Percentiles rank a stretch among this genome's conserved stretches.
phyloP scores from a whole-genome alignment of 2,329 filamentous ascomycete genomes.

The Sarocladium kiliense region DNA sequence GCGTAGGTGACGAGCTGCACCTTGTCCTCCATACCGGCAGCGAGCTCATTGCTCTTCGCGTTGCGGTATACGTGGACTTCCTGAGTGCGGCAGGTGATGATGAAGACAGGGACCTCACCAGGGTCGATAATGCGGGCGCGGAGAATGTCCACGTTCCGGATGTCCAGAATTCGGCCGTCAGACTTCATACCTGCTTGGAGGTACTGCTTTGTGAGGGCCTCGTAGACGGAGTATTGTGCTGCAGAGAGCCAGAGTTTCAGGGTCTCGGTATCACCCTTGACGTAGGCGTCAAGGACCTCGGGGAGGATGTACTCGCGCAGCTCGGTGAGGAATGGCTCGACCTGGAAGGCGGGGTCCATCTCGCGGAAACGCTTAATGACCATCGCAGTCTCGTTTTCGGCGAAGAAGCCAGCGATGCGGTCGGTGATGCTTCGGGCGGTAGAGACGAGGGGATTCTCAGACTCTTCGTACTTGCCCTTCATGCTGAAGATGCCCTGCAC shows the following conservation, averaged over 20 bases:
- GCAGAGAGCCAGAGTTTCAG: constrained; percentile 94
- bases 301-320: constrained; percentile 97
- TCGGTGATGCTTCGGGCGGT: constrained; percentile 94
- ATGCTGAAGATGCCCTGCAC: constrained; percentile 85
- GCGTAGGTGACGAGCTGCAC: constrained; percentile 98
- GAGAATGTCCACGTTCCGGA: constrained; percentile 86
- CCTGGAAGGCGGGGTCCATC: constrained; percentile 92
- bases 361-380: constrained; percentile 97
- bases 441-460: constrained; percentile 90
- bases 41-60: constrained; percentile 80
- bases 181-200: constrained; percentile 89
- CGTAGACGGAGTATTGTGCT: constrained; percentile 93
- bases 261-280: constrained; percentile 88
- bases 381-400: constrained; percentile 95
- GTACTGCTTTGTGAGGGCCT: constrained; percentile 95
- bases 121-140: constrained; percentile 77
- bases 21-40: constrained; percentile 97
- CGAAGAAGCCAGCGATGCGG: constrained; percentile 89
- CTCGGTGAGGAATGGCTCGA: constrained; percentile 91
- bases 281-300: constrained; percentile 95
- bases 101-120: constrained; percentile 89
- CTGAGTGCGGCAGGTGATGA: constrained; percentile 93
- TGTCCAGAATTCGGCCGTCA: constrained; percentile 91
- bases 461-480: constrained; percentile 87
- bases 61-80: constrained; percentile 97